Percentiles rank a stretch among this genome's conserved stretches.
These are phyloP conservation scores for Fusarium nodosum DNA, from an alignment of 2,329 filamentous ascomycete species.

Conservation along the genomic window DNA sequence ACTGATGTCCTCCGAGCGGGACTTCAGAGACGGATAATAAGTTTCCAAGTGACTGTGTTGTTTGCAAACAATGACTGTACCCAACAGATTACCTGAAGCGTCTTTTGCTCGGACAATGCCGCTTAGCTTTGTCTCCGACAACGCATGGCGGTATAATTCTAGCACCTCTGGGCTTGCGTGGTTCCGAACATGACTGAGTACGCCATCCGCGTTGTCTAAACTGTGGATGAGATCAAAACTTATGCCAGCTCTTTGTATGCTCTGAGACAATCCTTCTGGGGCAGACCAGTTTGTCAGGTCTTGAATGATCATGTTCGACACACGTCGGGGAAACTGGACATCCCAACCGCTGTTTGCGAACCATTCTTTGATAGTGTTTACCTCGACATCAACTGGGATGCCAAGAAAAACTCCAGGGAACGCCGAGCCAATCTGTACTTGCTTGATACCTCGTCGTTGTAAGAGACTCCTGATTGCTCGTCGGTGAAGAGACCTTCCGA, in stretches of 20 bases:
- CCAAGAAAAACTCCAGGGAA: conserved; percentile 90
- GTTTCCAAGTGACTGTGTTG: conserved; percentile 76
- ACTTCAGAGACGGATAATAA: conserved; percentile 76
- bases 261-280: conserved; percentile 81
- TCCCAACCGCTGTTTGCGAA: conserved; percentile 95
- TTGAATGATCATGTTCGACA: conserved; percentile 78
- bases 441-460: conserved; percentile 79
- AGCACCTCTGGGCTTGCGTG: conserved; percentile 82
- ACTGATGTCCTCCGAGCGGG: conserved; percentile 71
- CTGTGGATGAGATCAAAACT: conserved; percentile 88
- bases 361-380: conserved; percentile 74
- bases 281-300: conserved; percentile 80
- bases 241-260: conserved; percentile 78
- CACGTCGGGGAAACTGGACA: conserved; percentile 68
- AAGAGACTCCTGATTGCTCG: conserved; percentile 81
- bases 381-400: conserved; percentile 72
- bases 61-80: conserved; percentile 84
- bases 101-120: conserved; percentile 87
- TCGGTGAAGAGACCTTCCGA: conserved; percentile 90
- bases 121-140: conserved; percentile 78
- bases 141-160: conserved; percentile 82
- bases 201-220: conserved; percentile 78
- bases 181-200: conserved; percentile 80
- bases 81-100: conserved; percentile 75
- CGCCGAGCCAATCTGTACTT: conserved; percentile 83